These are phyloP conservation scores for Cystofilobasidium capitatum DNA, from an alignment of 768 basidiomycete genomes.

Conservation along the genomic window DNA sequence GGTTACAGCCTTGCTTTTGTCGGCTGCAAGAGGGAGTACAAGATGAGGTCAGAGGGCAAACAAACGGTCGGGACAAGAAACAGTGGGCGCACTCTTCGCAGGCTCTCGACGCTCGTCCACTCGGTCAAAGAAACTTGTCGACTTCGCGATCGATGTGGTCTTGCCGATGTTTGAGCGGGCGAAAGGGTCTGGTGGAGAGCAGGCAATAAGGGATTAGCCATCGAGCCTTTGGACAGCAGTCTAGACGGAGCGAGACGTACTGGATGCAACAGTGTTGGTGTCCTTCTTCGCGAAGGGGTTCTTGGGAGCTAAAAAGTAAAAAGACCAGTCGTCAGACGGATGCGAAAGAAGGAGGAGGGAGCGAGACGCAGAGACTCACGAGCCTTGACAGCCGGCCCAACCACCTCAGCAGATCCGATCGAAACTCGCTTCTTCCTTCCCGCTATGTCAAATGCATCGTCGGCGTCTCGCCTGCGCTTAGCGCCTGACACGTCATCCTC, in stretches of 20 bases:
- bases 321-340: neutral
- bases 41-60: neutral
- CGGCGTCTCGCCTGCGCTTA: constrained; percentile 14
- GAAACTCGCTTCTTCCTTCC: constrained; percentile 12
- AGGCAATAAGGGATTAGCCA: neutral
- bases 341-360: no score
- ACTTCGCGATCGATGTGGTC: constrained; percentile 5
- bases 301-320: constrained; percentile 1
- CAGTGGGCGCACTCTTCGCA: neutral
- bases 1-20: constrained; percentile 40
- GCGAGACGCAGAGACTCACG: neutral
- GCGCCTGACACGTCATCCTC: constrained; percentile 11
- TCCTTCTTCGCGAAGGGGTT: constrained; percentile 22
- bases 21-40: neutral
- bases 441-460: constrained; percentile 8
- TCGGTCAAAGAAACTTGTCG: constrained; percentile 24
- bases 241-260: neutral
- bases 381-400: neutral
- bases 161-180: constrained; percentile 9
- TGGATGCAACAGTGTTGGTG: neutral
- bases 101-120: constrained; percentile 14
- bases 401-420: neutral
- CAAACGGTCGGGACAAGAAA: neutral
- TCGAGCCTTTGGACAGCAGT: neutral
- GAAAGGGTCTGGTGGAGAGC: constrained; percentile 6